These are phyloP conservation scores for Zoysia japonica DNA, from an alignment of 176 grass and related monocot species.

Conservation along the genomic window DNA sequence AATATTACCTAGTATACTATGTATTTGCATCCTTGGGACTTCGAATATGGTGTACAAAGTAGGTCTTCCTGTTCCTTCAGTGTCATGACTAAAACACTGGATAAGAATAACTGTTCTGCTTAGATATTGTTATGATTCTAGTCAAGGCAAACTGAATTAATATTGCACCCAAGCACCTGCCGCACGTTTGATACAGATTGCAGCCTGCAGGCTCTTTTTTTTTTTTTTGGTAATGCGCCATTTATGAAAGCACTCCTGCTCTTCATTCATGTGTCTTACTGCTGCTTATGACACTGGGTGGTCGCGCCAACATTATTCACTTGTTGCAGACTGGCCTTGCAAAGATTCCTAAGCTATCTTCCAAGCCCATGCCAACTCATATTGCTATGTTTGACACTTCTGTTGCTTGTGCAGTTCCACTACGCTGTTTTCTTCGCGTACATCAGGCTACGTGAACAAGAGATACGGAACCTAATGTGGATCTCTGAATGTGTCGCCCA, in stretches of 20 bases:
- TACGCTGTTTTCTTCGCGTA: slow-evolving; percentile 95
- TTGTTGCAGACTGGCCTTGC: not conserved
- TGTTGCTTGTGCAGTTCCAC: slow-evolving; percentile 76
- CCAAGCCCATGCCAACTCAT: not conserved
- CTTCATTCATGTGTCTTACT: not conserved
- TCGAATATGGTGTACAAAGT: too few species aligned
- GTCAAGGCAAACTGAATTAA: slow-evolving; percentile 8
- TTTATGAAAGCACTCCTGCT: not conserved
- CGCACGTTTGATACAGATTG: not conserved
- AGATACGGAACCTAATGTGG: slow-evolving; percentile 99
- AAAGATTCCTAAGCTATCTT: not conserved
- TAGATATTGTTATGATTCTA: not conserved
- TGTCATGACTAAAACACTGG: not conserved
- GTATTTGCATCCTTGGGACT: not conserved
- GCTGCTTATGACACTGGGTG: not conserved
- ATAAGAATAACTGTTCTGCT: not conserved
- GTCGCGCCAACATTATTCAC: not conserved
- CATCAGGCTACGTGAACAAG: slow-evolving; percentile 87
- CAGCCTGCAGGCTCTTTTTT: not conserved
- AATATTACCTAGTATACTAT: not conserved
- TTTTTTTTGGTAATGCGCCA: not conserved
- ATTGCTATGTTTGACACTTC: slow-evolving; percentile 19
- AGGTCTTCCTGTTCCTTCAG: not conserved
- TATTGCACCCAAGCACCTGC: not conserved
- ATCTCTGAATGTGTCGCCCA: slow-evolving; percentile 94